Evolutionary conservation across 495 filamentous ascomycete species (phyloP).

Genomic region (Aspergillus bertholletiae): DNA sequence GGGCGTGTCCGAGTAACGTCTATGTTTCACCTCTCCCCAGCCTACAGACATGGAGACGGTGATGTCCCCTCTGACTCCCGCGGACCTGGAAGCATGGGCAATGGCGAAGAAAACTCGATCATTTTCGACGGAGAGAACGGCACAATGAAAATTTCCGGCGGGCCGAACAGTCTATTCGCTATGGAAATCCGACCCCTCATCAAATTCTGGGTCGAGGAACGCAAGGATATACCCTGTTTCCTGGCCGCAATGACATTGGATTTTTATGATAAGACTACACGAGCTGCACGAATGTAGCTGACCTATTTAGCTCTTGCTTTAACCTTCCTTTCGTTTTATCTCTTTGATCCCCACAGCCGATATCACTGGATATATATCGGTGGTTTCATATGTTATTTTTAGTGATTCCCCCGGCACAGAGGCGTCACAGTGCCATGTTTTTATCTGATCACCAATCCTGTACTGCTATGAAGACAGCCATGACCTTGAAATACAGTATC

Average conservation of each 20-base stretch:
- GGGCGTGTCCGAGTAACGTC: conserved; percentile 84
- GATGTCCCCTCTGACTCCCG: conserved; percentile 39
- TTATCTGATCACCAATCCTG: background rate
- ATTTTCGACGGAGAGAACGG: conserved; percentile 95
- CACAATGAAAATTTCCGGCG: conserved; percentile 95
- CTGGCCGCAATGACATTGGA: conserved; percentile 84
- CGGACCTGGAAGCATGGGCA: conserved; percentile 57
- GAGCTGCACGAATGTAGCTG: conserved; percentile 44
- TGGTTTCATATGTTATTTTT: background rate
- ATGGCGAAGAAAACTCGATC: conserved; percentile 68
- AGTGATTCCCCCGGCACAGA: conserved; percentile 2
- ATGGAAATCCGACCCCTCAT: conserved; percentile 76
- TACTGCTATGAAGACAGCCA: background rate
- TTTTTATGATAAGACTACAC: conserved; percentile 80
- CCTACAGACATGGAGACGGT: conserved; percentile 53
- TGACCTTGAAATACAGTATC: background rate
- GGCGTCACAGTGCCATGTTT: background rate
- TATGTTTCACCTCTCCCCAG: conserved; percentile 64
- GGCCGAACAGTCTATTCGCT: conserved; percentile 81
- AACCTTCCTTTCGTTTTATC: conserved; percentile 4
- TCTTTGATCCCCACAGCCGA: conserved; percentile 1
- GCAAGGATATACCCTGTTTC: conserved; percentile 88
- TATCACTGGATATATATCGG: background rate
- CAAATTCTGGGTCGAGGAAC: conserved; percentile 89
- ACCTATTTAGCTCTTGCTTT: background rate